Evolutionary conservation across 345 rosid genomes (phyloP), one percentile per base, ranked within the genome.

Genomic region (Theobroma cacao): DNA sequence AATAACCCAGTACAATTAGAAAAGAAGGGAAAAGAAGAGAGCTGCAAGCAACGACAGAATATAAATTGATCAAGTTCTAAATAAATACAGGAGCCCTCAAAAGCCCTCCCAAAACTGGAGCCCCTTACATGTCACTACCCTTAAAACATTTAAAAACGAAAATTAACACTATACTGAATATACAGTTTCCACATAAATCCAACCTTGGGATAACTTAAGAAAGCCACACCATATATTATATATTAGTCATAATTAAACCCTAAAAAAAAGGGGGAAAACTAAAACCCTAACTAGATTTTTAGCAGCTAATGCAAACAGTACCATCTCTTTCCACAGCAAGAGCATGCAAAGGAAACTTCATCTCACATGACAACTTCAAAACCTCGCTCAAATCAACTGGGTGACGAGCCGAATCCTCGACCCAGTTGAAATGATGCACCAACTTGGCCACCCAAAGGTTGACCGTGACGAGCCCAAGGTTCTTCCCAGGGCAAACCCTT

Each of bases 401-500:
- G 38, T 79, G 80, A 2, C 3, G 3, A 11, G 15, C 75, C 56
- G 17, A 47, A 18, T 86, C 86, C 70, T 82, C 62, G 28, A 81
- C 75, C 98, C 98, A 95, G 72, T 86, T 71, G 84, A 90, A 95
- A 24, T 60, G 59, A 24, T 75, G 77, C 52, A 85, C 94, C 85
- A 95, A 34, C 85, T 86, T 82, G 0, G 95, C 97, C 80, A 95
- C 97, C 98, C 98, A 95, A 3, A 89, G 88, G 56, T 62, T 80
- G 61, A 91, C 97, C 0, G 97, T 92, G 18, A 70, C 89, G 2
- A 95, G 69, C 33, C 95, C 98, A 36, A 95, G 80, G 78, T 83
- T 92, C 88, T 90, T 93, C 20, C 98, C 98, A 0, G 98, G 98
- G 72, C 98, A 95, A 2, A 88, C 97, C 81, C 98, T 79, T 31